A percentile compares a stretch with the other conserved stretches of the same genome.
phyloP scores from a whole-genome alignment of 805 yeast genomes.

The Lipomyces starkeyi region DNA sequence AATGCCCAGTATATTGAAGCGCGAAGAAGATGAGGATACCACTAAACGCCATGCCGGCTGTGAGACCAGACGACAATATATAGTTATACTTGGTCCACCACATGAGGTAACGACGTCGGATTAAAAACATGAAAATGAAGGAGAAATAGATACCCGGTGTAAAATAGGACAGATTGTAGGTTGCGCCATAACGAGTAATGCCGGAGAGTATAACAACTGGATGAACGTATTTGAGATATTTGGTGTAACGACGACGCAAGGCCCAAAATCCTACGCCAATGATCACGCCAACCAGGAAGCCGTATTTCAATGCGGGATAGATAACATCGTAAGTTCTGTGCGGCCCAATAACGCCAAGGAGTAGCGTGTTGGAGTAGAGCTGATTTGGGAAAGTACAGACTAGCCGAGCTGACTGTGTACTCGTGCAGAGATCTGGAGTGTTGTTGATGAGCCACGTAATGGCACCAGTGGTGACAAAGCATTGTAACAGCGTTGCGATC shows the following conservation, averaged over 20 bases:
- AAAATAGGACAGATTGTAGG: slow-evolving; percentile 26
- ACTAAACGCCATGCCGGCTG: slow-evolving; percentile 71
- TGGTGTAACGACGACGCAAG: slow-evolving; percentile 48
- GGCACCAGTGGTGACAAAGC: slow-evolving; percentile 51
- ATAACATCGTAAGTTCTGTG: slow-evolving; percentile 60
- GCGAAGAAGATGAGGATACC: slow-evolving; percentile 62
- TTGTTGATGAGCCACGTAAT: slow-evolving; percentile 41
- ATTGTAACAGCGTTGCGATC: slow-evolving; percentile 54
- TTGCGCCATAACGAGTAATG: slow-evolving; percentile 17
- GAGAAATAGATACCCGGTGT: slow-evolving; percentile 25
- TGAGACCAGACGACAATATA: slow-evolving; percentile 66
- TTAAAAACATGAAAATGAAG: slow-evolving; percentile 16
- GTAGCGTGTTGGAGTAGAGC: slow-evolving; percentile 60
- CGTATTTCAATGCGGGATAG: slow-evolving; percentile 61
- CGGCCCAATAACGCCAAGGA: slow-evolving; percentile 73
- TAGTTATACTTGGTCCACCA: slow-evolving; percentile 49
- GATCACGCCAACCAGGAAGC: slow-evolving; percentile 63
- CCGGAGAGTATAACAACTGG: slow-evolving; percentile 66
- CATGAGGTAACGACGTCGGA: slow-evolving; percentile 23
- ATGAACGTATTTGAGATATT: slow-evolving; percentile 54
- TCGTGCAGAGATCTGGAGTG: slow-evolving; percentile 52
- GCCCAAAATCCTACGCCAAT: slow-evolving; percentile 52
- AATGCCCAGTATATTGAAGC: slow-evolving; percentile 50
- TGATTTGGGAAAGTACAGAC: slow-evolving; percentile 55
- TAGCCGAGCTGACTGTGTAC: slow-evolving; percentile 53